Conservation (phyloP, 2,329 filamentous ascomycete genomes). For the Pseudocercospora cruenta region DNA sequence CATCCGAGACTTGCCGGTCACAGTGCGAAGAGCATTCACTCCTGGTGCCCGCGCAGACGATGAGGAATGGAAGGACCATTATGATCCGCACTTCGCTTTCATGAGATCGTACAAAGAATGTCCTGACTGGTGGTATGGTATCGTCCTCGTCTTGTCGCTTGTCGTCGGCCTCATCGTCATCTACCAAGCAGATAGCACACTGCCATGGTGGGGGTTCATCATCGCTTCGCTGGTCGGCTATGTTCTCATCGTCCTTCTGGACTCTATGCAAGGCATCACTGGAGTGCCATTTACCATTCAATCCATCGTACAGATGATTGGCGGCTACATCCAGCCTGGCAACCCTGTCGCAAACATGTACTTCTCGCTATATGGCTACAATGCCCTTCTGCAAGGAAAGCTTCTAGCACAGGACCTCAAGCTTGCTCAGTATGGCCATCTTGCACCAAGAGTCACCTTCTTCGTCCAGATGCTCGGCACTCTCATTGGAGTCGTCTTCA, state of each 20-base stretch:
- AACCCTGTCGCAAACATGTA: conserved; percentile 85
- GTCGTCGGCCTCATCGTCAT: conserved; percentile 18
- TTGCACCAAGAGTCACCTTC: conserved; percentile 76
- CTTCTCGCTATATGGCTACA: conserved; percentile 68
- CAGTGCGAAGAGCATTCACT: neutral
- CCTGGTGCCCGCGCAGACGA: neutral
- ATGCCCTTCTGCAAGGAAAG: conserved; percentile 67
- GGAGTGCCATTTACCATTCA: conserved; percentile 52
- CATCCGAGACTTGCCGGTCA: neutral
- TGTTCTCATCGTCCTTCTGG: conserved; percentile 82
- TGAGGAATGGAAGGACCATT: conserved; percentile 4
- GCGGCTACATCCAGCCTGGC: conserved; percentile 79
- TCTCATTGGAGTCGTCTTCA: conserved; percentile 77
- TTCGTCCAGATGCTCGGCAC: conserved; percentile 75
- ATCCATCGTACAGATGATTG: conserved; percentile 72
- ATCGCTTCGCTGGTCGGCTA: conserved; percentile 75
- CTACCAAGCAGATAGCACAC: conserved; percentile 67
- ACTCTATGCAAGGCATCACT: conserved; percentile 89
- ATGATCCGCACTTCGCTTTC: conserved; percentile 66
- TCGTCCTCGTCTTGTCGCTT: conserved; percentile 15
- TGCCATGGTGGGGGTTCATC: conserved; percentile 81
- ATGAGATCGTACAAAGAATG: conserved; percentile 63
- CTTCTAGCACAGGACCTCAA: conserved; percentile 87
- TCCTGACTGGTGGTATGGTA: conserved; percentile 39
- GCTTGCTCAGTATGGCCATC: conserved; percentile 84